Conservation (phyloP, 495 filamentous ascomycete genomes). For the Annulohypoxylon nitens region DNA sequence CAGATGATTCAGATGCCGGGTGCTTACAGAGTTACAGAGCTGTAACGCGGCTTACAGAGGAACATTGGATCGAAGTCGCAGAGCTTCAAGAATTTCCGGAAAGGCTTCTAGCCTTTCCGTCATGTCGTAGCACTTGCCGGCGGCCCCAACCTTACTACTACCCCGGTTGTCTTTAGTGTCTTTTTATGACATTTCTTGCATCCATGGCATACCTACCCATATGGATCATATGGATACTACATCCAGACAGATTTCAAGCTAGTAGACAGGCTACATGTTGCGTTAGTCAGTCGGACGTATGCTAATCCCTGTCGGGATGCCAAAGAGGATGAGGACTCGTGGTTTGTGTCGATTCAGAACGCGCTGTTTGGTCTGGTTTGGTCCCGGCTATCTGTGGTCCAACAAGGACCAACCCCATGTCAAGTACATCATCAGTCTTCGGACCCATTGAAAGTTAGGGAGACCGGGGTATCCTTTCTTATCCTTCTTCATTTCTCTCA, state of each 20-base stretch:
- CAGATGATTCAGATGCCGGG: conserved; percentile 41
- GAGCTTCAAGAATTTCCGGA: conserved; percentile 4
- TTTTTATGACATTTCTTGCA: conserved; percentile 5
- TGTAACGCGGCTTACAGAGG: conserved; percentile 24
- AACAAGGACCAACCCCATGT: conserved; percentile 18
- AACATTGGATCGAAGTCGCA: not conserved
- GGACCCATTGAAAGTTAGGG: conserved; percentile 24
- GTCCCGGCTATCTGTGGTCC: conserved; percentile 34
- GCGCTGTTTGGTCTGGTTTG: conserved; percentile 22
- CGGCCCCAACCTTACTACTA: conserved; percentile 34
- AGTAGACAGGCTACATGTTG: conserved; percentile 14
- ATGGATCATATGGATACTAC: not conserved
- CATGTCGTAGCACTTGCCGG: conserved; percentile 33
- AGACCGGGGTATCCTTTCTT: conserved; percentile 28
- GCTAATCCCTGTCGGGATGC: conserved; percentile 31
- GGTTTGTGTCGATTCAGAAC: conserved; percentile 27
- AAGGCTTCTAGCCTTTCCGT: conserved; percentile 24
- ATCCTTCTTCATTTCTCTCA: not conserved
- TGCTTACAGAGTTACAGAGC: conserved; percentile 45
- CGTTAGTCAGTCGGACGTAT: conserved; percentile 32
- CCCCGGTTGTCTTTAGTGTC: conserved; percentile 30
- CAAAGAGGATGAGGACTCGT: conserved; percentile 3
- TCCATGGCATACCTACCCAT: not conserved
- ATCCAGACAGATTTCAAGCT: conserved; percentile 18
- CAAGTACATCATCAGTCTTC: conserved; percentile 39